phyloP scores from a whole-genome alignment of 306 rosid genomes.

The Inga leiocalycina region DNA sequence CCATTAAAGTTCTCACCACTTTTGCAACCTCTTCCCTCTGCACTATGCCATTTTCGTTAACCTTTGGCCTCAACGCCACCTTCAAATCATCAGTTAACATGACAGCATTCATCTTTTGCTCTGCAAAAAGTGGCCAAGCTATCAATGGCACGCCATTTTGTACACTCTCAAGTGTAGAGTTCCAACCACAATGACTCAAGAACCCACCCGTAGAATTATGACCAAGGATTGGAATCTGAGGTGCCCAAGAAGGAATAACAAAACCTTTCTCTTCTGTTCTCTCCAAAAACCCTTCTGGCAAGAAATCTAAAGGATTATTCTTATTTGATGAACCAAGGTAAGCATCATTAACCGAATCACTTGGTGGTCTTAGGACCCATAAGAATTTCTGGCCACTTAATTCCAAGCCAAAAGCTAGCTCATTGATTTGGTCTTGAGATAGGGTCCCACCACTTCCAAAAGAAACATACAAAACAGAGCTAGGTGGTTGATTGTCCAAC shows the following conservation, averaged over 20 bases:
- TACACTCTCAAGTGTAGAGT: neutral
- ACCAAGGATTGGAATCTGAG: slow-evolving; percentile 32
- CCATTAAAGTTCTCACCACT: slow-evolving; percentile 10
- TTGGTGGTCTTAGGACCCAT: slow-evolving; percentile 9
- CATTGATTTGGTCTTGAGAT: neutral
- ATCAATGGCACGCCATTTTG: neutral
- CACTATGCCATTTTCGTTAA: neutral
- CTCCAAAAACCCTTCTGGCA: neutral
- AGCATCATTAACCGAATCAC: slow-evolving; percentile 9
- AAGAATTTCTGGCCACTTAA: slow-evolving; percentile 12
- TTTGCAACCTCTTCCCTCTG: neutral
- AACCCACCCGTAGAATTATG: slow-evolving; percentile 28
- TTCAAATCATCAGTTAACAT: neutral
- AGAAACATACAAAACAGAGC: neutral
- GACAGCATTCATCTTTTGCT: neutral
- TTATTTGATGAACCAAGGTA: neutral
- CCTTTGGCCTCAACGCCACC: neutral
- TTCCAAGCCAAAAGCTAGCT: slow-evolving; percentile 27
- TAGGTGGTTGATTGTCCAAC: neutral
- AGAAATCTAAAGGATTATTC: neutral
- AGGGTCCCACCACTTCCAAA: slow-evolving; percentile 29
- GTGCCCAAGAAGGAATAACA: slow-evolving; percentile 39
- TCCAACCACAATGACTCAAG: neutral
- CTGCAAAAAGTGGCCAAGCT: neutral
- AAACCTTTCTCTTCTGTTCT: slow-evolving; percentile 22